A percentile compares a stretch with the other conserved stretches of the same genome.
Evolutionary conservation across 2,329 filamentous ascomycete species (phyloP).

Genomic region (Pseudogymnoascus sp.): DNA sequence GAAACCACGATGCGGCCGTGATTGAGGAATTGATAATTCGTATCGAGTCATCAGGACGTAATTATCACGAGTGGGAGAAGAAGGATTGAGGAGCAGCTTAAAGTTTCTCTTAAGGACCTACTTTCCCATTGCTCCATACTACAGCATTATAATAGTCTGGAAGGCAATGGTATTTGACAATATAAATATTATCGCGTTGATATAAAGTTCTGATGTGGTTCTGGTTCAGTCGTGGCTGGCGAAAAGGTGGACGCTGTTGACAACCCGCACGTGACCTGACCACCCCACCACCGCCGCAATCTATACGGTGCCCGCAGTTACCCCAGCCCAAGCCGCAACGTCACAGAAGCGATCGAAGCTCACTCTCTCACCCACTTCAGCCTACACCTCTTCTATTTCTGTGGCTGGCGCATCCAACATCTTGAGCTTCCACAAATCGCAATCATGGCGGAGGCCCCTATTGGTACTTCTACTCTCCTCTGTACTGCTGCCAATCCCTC

Average conservation of each 20-base stretch:
- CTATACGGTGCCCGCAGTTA: constrained; percentile 13
- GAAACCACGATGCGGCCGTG: constrained; percentile 4
- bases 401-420: constrained; percentile 12
- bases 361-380: constrained; percentile 12
- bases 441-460: constrained; percentile 33
- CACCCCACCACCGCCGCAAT: constrained; percentile 10
- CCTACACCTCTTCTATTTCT: constrained; percentile 14
- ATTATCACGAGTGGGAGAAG: background rate
- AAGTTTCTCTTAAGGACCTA: background rate
- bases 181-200: background rate
- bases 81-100: background rate
- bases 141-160: background rate
- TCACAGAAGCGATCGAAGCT: constrained; percentile 16
- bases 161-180: background rate
- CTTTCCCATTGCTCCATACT: background rate
- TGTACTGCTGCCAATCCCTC: constrained; percentile 10
- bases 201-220: background rate
- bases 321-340: constrained; percentile 14
- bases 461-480: constrained; percentile 25
- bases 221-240: background rate
- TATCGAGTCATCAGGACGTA: constrained; percentile 11
- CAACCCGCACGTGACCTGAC: background rate
- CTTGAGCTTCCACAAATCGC: constrained; percentile 18
- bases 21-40: constrained; percentile 10
- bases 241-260: background rate